Conservation (phyloP, 805 yeast genomes). For the Grigorovia humatica region DNA sequence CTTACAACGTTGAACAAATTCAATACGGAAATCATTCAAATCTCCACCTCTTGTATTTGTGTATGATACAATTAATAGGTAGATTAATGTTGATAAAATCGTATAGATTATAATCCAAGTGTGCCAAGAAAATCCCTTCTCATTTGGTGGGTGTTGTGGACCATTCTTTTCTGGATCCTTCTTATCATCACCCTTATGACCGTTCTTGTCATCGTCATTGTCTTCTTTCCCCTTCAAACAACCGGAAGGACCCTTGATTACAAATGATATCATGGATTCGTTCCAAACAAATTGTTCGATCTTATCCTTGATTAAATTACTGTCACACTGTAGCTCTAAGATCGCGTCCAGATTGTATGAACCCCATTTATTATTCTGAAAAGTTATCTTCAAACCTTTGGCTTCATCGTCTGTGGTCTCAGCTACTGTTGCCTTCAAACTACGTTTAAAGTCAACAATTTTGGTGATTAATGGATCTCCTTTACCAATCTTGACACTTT, state of each 20-base stretch:
- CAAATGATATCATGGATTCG: constrained; percentile 18
- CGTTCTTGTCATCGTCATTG: constrained; percentile 16
- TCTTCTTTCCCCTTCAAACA: constrained; percentile 30
- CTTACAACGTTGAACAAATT: constrained; percentile 57
- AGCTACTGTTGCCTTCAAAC: constrained; percentile 20
- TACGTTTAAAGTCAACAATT: constrained; percentile 43
- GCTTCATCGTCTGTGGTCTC: constrained; percentile 20
- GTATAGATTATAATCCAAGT: constrained; percentile 71
- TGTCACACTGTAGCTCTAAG: constrained; percentile 39
- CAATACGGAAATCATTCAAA: constrained; percentile 61
- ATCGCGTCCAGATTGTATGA: constrained; percentile 38
- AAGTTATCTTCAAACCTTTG: constrained; percentile 28
- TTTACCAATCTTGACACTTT: constrained; percentile 19
- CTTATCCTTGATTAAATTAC: constrained; percentile 27
- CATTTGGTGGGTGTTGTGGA: constrained; percentile 11
- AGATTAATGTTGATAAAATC: constrained; percentile 63
- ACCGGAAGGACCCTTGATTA: constrained; percentile 35
- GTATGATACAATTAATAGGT: constrained; percentile 60
- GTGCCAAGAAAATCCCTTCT: constrained; percentile 32
- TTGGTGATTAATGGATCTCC: constrained; percentile 42
- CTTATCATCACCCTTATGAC: constrained; percentile 15
- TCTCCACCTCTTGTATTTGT: constrained; percentile 59
- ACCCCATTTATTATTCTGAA: constrained; percentile 66
- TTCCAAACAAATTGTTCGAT: constrained; percentile 18
- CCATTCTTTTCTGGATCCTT: constrained; percentile 21